A percentile compares a stretch with the other conserved stretches of the same genome.
These are phyloP conservation scores for Aspergillus niger DNA, from an alignment of 2,329 filamentous ascomycete species.

Conservation along the genomic window DNA sequence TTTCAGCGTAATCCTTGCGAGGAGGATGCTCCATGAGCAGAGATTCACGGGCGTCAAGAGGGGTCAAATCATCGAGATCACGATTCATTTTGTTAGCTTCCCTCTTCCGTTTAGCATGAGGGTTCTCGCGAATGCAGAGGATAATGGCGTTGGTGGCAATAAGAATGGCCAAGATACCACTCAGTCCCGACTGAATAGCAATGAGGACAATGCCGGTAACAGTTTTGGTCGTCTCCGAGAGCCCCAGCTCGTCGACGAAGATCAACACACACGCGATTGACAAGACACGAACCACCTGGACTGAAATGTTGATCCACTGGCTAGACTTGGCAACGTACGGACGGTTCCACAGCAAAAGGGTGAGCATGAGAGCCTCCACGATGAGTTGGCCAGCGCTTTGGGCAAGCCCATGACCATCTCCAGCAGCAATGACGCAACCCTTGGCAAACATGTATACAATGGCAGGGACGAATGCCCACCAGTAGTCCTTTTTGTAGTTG, in stretches of 20 bases:
- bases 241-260: slow-evolving; percentile 89
- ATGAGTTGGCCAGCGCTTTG: slow-evolving; percentile 79
- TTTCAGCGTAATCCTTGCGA: slow-evolving; percentile 35
- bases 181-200: slow-evolving; percentile 83
- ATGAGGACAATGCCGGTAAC: slow-evolving; percentile 92
- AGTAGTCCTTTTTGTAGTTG: slow-evolving; percentile 88
- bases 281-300: slow-evolving; percentile 83
- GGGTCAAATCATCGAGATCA: slow-evolving; percentile 79
- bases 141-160: slow-evolving; percentile 88
- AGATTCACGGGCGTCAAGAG: slow-evolving; percentile 70
- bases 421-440: slow-evolving; percentile 80
- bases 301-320: slow-evolving; percentile 91
- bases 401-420: slow-evolving; percentile 78
- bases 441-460: slow-evolving; percentile 91
- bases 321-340: slow-evolving; percentile 85
- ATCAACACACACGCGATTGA: slow-evolving; percentile 87
- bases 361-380: slow-evolving; percentile 78
- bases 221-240: slow-evolving; percentile 89
- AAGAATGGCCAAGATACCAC: slow-evolving; percentile 78
- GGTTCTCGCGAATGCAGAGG: slow-evolving; percentile 81
- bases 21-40: slow-evolving; percentile 69
- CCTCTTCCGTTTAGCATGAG: slow-evolving; percentile 84
- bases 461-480: slow-evolving; percentile 92
- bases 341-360: slow-evolving; percentile 77
- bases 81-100: slow-evolving; percentile 78